These are phyloP conservation scores for Clathrospora elynae DNA, from an alignment of 2,329 filamentous ascomycete genomes.

Conservation along the genomic window DNA sequence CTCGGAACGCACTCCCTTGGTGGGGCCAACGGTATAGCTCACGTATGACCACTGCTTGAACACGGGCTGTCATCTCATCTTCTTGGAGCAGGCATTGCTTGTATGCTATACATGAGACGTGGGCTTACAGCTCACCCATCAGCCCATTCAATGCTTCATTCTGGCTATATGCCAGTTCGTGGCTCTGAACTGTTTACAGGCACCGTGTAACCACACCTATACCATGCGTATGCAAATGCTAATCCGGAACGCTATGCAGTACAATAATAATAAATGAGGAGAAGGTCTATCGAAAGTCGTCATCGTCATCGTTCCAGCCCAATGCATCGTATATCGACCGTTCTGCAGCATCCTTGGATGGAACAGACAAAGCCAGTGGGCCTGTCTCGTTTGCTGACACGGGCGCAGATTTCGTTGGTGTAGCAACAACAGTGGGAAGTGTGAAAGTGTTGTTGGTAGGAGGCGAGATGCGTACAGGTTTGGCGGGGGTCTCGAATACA, in stretches of 20 bases:
- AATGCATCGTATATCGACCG: conserved; percentile 50
- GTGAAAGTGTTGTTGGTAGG: conserved; percentile 8
- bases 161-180: conserved; percentile 1
- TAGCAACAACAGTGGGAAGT: conserved; percentile 23
- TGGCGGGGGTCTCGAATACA: conserved; percentile 35
- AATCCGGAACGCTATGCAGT: conserved; percentile 6
- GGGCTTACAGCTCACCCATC: background rate
- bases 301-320: conserved; percentile 55
- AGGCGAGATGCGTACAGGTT: conserved; percentile 22
- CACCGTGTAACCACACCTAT: conserved; percentile 2
- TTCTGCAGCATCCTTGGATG: conserved; percentile 21
- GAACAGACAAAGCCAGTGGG: conserved; percentile 15
- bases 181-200: conserved; percentile 1
- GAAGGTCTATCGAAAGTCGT: conserved; percentile 23
- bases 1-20: background rate
- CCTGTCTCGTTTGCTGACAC: conserved; percentile 1
- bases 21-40: background rate
- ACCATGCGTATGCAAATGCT: conserved; percentile 2
- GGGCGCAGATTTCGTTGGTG: conserved; percentile 23
- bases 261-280: conserved; percentile 11
- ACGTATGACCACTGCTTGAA: background rate
- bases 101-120: conserved; percentile 6
- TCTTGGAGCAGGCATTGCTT: conserved; percentile 3
- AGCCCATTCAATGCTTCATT: conserved; percentile 3
- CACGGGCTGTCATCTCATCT: conserved; percentile 1